Base-by-base conservation (phyloP, 1,284 basidiomycete genomes). In the Xerocomus amazonicus region DNA sequence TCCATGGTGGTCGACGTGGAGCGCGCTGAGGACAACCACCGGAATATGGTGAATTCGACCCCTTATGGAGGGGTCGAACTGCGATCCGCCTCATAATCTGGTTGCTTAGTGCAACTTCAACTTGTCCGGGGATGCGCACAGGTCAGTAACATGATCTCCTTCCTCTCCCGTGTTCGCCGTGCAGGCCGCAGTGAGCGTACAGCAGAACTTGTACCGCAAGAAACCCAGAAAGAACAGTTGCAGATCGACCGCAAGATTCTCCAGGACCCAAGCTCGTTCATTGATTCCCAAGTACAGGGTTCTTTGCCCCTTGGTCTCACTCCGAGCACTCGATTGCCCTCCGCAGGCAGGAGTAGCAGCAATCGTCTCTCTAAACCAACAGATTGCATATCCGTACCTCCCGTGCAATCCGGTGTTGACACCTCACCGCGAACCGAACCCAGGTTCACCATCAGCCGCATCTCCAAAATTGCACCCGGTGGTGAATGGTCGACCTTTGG, bases 401-500 rank as follows among this genome's bases (percentile, higher is more conserved):
- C 13, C 9, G 9, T 5, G 2, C 27, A 40, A 14, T 28, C 29
- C 50, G 17, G 42, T 47, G 33, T 26, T 41, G 38, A 57, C 39
- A 45, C 52, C 41, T 48, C 46, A n/a, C 46, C 47, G 14, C 56
- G 39, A 42, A 48, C 52, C 3, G 53, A 52, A 31, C 42, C 60
- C 10, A 46, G 39, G 47, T 44, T 51, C 51, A 52, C 50, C 37
- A 51, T 55, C 41, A 62, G 45, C 41, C 68, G 56, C 53, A 54
- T 56, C 36, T 68, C 63, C 51, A 60, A 56, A 28, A 45, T 66
- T 19, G 53, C 65, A 3, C 47, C 62, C 0, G 57, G 58, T 23
- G 66, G 67, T 7, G 69, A 66, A 44, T 76, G 73, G 75, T 67
- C 75, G 12, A 75, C 73, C 9, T 77, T 75, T 60, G 75, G 75